A percentile compares a stretch with the other conserved stretches of the same genome.
These are phyloP conservation scores for Gentiana dahurica DNA, from an alignment of 257 asterid species.

Conservation along the genomic window DNA sequence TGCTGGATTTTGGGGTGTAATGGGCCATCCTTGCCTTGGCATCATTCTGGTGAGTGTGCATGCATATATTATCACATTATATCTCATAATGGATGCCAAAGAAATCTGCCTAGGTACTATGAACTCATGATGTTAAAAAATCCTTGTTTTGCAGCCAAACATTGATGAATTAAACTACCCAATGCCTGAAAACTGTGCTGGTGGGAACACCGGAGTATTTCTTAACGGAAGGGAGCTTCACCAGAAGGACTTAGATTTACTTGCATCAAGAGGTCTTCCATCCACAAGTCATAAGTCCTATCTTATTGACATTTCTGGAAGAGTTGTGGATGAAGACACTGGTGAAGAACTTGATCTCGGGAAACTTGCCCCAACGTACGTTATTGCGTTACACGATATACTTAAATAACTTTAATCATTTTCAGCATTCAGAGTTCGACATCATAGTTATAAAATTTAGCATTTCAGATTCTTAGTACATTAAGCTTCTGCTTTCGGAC, in stretches of 20 bases:
- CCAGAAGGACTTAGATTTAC: slow-evolving; percentile 75
- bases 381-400: slow-evolving; percentile 3
- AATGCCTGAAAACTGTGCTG: slow-evolving; percentile 61
- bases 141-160: slow-evolving; percentile 59
- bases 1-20: slow-evolving; percentile 99
- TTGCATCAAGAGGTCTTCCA: slow-evolving; percentile 74
- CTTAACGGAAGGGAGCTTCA: slow-evolving; percentile 92
- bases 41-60: slow-evolving; percentile 56
- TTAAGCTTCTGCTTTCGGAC: no score
- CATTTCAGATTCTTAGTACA: no score
- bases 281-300: slow-evolving; percentile 50
- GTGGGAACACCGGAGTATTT: slow-evolving; percentile 67
- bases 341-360: slow-evolving; percentile 86
- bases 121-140: not conserved
- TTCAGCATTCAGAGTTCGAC: no score
- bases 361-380: slow-evolving; percentile 98
- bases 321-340: slow-evolving; percentile 70
- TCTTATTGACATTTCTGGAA: slow-evolving; percentile 62
- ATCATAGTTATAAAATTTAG: no score
- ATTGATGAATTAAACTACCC: slow-evolving; percentile 77
- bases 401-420: not conserved
- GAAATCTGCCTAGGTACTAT: not conserved
- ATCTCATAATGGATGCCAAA: not conserved
- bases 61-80: not conserved
- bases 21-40: slow-evolving; percentile 88